Evolutionary conservation across 1,139 yeast genomes (phyloP).

Genomic region (Waltiozyma sp.): DNA sequence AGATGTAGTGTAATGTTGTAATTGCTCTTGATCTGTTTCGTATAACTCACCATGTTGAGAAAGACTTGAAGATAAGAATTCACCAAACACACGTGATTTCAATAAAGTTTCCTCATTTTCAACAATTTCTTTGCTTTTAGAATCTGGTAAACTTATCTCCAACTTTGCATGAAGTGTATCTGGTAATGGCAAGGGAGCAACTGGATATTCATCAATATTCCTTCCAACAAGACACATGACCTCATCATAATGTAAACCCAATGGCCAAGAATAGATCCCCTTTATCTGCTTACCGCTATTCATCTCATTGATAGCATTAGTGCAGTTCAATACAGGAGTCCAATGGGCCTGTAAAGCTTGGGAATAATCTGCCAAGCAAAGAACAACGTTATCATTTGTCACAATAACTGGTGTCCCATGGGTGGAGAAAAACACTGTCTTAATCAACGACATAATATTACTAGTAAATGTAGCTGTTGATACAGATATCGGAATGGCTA

Average conservation of each 20-base stretch:
- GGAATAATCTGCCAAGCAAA: constrained; percentile 72
- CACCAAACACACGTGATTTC: constrained; percentile 25
- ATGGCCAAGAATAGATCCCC: constrained; percentile 61
- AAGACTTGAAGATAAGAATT: constrained; percentile 26
- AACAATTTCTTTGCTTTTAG: constrained; percentile 19
- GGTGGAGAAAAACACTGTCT: constrained; percentile 70
- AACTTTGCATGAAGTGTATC: constrained; percentile 37
- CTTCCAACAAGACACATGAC: constrained; percentile 67
- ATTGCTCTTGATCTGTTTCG: constrained; percentile 33
- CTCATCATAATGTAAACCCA: constrained; percentile 62
- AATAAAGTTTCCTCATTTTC: constrained; percentile 31
- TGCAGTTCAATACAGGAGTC: constrained; percentile 75
- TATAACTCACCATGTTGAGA: constrained; percentile 29
- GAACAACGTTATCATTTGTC: constrained; percentile 63
- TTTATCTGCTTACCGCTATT: constrained; percentile 44
- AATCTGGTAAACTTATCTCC: constrained; percentile 55
- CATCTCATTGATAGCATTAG: constrained; percentile 34
- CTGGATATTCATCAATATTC: constrained; percentile 38
- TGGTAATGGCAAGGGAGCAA: constrained; percentile 74
- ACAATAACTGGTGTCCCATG: constrained; percentile 85
- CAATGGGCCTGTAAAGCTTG: constrained; percentile 66
- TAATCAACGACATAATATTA: constrained; percentile 12
- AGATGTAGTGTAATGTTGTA: constrained; percentile 37
- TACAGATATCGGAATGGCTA: constrained; percentile 21
- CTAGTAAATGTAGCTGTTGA: neutral